phyloP scores from a whole-genome alignment of 2,329 filamentous ascomycete genomes.

The Hansfordia pulvinata region DNA sequence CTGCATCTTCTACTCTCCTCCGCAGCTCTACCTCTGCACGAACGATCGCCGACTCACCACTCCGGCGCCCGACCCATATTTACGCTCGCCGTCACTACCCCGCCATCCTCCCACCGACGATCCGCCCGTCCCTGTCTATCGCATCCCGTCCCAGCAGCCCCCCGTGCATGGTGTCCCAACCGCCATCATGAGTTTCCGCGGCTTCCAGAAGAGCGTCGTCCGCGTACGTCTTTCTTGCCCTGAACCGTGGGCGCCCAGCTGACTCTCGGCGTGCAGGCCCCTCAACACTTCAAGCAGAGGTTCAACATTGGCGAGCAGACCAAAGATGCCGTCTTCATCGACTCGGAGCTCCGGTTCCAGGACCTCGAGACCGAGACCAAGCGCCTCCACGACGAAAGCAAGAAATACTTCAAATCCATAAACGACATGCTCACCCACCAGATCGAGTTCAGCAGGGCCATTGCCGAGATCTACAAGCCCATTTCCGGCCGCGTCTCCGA shows the following conservation, averaged over 20 bases:
- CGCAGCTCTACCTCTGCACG: too few species aligned
- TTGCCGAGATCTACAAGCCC: slow-evolving; percentile 94
- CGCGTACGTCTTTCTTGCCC: slow-evolving; percentile 59
- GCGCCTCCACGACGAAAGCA: slow-evolving; percentile 84
- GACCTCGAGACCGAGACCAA: slow-evolving; percentile 95
- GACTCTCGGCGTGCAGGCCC: slow-evolving; percentile 42
- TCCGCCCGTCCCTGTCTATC: too few species aligned
- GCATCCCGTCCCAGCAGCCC: too few species aligned
- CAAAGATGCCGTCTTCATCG: slow-evolving; percentile 88
- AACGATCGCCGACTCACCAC: too few species aligned
- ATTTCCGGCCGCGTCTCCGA: slow-evolving; percentile 94
- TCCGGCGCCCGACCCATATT: too few species aligned
- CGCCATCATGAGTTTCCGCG: slow-evolving; percentile 81
- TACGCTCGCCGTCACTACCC: slow-evolving; percentile 5
- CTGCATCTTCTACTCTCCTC: too few species aligned
- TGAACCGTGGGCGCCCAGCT: not conserved
- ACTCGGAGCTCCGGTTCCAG: slow-evolving; percentile 85
- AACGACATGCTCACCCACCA: slow-evolving; percentile 96
- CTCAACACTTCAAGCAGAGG: slow-evolving; percentile 78
- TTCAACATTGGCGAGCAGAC: slow-evolving; percentile 95
- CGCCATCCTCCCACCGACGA: slow-evolving; percentile 1
- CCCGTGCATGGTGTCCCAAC: too few species aligned
- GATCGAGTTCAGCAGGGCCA: slow-evolving; percentile 94
- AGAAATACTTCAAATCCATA: slow-evolving; percentile 95
- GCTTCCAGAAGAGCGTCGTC: slow-evolving; percentile 78